Conservation (phyloP, 257 asterid genomes). For the Salvia hispanica region DNA sequence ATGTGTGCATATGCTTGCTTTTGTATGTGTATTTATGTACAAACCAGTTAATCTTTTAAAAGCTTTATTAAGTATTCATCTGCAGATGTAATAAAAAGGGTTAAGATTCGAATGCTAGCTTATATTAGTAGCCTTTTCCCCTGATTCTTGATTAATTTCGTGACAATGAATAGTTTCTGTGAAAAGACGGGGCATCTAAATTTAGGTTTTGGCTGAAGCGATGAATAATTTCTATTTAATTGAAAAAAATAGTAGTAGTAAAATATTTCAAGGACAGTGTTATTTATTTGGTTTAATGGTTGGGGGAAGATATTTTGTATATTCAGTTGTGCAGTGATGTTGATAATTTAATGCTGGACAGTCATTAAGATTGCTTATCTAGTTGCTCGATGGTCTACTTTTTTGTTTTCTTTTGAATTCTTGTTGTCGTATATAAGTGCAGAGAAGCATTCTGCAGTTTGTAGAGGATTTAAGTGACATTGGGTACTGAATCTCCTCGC, state of each 20-base stretch:
- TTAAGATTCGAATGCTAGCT: conserved; percentile 17
- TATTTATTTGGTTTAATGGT: no score
- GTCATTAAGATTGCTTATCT: conserved; percentile 7
- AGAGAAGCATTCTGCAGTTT: conserved; percentile 7
- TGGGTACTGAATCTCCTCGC: conserved; percentile 28
- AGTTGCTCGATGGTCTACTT: not conserved
- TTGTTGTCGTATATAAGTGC: conserved; percentile 8
- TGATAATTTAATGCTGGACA: conserved; percentile 3
- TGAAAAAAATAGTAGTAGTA: no score
- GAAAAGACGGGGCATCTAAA: conserved; percentile 1
- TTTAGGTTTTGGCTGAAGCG: not conserved
- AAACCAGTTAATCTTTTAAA: not conserved
- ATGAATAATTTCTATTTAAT: not conserved
- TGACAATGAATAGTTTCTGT: not conserved
- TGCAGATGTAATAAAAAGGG: conserved; percentile 12
- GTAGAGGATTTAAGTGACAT: conserved; percentile 14
- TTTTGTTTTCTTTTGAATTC: not conserved
- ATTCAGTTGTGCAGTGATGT: not conserved
- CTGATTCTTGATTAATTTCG: conserved; percentile 20
- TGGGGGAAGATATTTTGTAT: not conserved
- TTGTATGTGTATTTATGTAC: not conserved
- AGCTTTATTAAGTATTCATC: not conserved
- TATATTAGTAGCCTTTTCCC: not conserved
- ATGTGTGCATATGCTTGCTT: not conserved
- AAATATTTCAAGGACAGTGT: no score